Base-by-base conservation (phyloP, 108 stramenopile genomes). In the Aureococcus anophagefferens region DNA sequence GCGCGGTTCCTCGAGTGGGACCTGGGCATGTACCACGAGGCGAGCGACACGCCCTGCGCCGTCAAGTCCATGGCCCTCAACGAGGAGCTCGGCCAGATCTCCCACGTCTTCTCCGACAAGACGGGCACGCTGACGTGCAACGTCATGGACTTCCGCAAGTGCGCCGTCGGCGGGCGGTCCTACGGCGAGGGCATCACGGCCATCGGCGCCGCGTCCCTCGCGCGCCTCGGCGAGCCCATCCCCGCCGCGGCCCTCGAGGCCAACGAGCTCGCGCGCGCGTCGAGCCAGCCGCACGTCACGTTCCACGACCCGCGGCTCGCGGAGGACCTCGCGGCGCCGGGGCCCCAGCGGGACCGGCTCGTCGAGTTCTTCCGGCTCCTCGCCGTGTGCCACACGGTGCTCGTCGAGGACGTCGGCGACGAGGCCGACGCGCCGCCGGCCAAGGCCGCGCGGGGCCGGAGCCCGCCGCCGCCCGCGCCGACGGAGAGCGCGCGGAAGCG, bases 51-150 rank as follows among this genome's bases (percentile, higher is more conserved):
- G 15, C 83, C 84, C 13, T 81, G 81, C 31, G 46, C 45, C 46
- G 79, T 76, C 4, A 70, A 80, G 31, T 80, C 80, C 1, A 73
- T 74, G n/a, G 74, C 80, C 44, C 66, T 87, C 70, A 69, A 70
- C 31, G 80, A 67, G 36, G 88, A 88, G 35, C 46, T 88, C 35
- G 87, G 87, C 0, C 76, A 80, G 63, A 66, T 80, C 32, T 51
- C 65, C 21, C 71, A 77, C 35, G 35, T 80, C 33, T 80, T 80
- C 36, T 90, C 90, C 0, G 94, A 95, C 74, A 95, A 95, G 72
- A 95, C 94, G 30, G 98, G 98, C 29, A 99, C 98, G 29, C 78
- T 99, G 62, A 99, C 98, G 18, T 90, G 90, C 63, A 99, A 99
- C 76, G 87, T 96, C 11, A 99, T 99, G 98, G 84, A 90, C 65